Conservation (phyloP, 2,329 filamentous ascomycete genomes). For the Pseudogymnoascus verrucosus region DNA sequence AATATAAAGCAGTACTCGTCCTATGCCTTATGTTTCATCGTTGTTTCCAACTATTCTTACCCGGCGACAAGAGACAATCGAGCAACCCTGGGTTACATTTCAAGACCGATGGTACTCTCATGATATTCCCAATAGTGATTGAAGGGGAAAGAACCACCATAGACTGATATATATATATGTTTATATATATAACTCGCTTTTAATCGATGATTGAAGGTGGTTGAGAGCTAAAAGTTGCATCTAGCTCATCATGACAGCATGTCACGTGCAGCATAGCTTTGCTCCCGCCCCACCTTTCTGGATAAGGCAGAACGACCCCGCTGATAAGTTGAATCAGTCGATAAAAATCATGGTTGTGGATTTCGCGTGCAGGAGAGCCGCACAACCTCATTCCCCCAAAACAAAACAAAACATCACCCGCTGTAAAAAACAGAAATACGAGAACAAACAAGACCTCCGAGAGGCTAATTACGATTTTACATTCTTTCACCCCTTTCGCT, state of each 20-base stretch:
- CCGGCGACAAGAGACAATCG: no score
- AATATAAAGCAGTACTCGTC: no score
- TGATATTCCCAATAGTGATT: neutral
- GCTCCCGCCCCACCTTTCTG: neutral
- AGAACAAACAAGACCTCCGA: neutral
- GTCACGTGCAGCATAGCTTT: slow-evolving; percentile 4
- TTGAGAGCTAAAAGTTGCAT: neutral
- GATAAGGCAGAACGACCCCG: slow-evolving; percentile 6
- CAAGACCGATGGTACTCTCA: neutral
- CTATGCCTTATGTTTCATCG: no score
- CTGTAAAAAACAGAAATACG: neutral
- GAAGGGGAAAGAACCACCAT: neutral
- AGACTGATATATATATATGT: neutral
- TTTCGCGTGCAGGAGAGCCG: slow-evolving; percentile 7
- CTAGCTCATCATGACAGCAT: neutral
- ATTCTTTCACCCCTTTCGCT: neutral
- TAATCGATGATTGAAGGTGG: neutral
- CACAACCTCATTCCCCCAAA: slow-evolving; percentile 6
- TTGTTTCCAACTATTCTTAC: no score
- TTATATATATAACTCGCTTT: neutral
- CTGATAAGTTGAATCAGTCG: slow-evolving; percentile 3
- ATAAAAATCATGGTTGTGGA: slow-evolving; percentile 5
- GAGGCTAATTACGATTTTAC: slow-evolving; percentile 3
- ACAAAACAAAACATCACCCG: slow-evolving; percentile 8
- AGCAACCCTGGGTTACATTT: no score